Conservation (phyloP, 768 basidiomycete genomes). For the Tremella mesenterica region DNA sequence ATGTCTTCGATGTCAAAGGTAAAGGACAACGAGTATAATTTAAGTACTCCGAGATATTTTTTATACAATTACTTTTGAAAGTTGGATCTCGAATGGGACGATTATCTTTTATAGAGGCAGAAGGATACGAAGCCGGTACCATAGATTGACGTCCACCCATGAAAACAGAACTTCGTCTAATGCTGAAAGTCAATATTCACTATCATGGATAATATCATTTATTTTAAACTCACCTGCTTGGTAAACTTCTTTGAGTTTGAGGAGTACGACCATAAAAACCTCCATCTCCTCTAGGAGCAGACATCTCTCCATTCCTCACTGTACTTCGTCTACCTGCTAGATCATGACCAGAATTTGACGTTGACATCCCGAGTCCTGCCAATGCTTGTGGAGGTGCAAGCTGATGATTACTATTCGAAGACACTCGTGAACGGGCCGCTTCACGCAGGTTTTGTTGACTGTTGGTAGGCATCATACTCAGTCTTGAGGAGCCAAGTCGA, state of each 20-base stretch:
- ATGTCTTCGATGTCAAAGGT: constrained; percentile 55
- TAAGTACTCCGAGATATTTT: constrained; percentile 63
- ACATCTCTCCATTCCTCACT: constrained; percentile 45
- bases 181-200: constrained; percentile 50
- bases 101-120: constrained; percentile 55
- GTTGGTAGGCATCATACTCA: constrained; percentile 38
- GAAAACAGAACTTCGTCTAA: constrained; percentile 64
- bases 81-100: constrained; percentile 68
- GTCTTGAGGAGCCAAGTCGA: constrained; percentile 33
- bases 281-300: constrained; percentile 55
- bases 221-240: constrained; percentile 47
- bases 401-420: too few relatives aligned
- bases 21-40: constrained; percentile 29
- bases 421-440: too few relatives aligned
- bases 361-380: background rate
- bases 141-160: constrained; percentile 44
- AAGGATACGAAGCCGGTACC: constrained; percentile 44
- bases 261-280: constrained; percentile 62
- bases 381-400: constrained; percentile 11
- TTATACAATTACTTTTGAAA: constrained; percentile 64
- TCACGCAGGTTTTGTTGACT: constrained; percentile 2
- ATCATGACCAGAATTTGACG: constrained; percentile 58
- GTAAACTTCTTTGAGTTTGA: constrained; percentile 48
- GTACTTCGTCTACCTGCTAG: constrained; percentile 1
- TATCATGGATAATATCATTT: background rate